Evolutionary conservation across 441 rosid genomes (phyloP), one percentile per base, ranked within the genome.

Genomic region (Populus hybrid): DNA sequence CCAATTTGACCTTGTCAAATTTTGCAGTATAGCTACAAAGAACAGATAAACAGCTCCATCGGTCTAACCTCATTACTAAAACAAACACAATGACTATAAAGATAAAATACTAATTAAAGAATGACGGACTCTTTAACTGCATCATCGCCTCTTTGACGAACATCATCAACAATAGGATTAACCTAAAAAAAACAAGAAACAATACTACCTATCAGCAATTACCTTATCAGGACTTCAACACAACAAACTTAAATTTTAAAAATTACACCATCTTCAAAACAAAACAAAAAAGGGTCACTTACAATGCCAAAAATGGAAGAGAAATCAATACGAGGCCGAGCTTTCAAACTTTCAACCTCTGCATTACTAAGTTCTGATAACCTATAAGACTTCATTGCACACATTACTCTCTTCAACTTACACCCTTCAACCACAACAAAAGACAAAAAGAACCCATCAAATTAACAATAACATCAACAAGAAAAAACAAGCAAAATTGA

Each of bases 281-380:
- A 70, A 11, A 30, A 30, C 61, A 19, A 64, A n/a, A 21, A 35
- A 75, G 59, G 73, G 87, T 82, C 64, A 94, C 98, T 82, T 68
- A 94, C 98, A 74, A 73, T 75, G 74, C 72, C 74, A 61, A 90
- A 95, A 79, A 93, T 93, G 21, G 94, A 92, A 40, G 92, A 83
- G 84, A 93, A 93, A 83, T 95, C 96, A 42, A 93, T 92, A 24
- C 92, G 94, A 80, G 99, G 97, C 23, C 98, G 97, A 75, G 94
- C 86, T 85, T 92, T 95, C 69, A 95, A 76, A 80, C 82, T 83
- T 7, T 91, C 84, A 68, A 92, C 84, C 88, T 95, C 87, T 3
- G 82, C 28, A 57, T 50, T 86, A 71, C 77, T 85, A 70, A 95
- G 96, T 57, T 95, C 93, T 3, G 91, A 88, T 75, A 95, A 84